Conservation (phyloP, 2,329 filamentous ascomycete species). For the Boeremia exigua region DNA sequence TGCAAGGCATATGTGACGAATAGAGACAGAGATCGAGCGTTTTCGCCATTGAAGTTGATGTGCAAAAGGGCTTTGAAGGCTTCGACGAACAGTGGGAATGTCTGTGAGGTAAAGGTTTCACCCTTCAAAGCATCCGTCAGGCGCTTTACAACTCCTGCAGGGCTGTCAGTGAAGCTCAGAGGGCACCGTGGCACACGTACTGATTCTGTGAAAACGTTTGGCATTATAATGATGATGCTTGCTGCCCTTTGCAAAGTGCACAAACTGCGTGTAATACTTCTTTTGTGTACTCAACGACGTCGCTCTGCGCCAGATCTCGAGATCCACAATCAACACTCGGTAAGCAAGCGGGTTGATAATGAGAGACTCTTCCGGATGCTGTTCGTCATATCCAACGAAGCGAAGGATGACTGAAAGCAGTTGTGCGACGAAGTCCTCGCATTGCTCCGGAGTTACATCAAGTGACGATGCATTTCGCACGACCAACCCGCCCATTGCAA, state of each 20-base stretch:
- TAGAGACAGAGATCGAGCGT: slow-evolving; percentile 83
- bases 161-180: slow-evolving; percentile 25
- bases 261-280: slow-evolving; percentile 92
- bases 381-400: slow-evolving; percentile 87
- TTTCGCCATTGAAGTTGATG: slow-evolving; percentile 81
- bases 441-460: slow-evolving; percentile 48
- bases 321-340: slow-evolving; percentile 86
- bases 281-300: slow-evolving; percentile 78
- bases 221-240: slow-evolving; percentile 93
- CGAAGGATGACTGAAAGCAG: slow-evolving; percentile 78
- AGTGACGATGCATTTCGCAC: slow-evolving; percentile 54
- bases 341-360: slow-evolving; percentile 97
- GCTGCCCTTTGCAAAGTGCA: slow-evolving; percentile 85
- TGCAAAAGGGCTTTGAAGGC: slow-evolving; percentile 81
- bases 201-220: slow-evolving; percentile 84
- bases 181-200: slow-evolving; percentile 59
- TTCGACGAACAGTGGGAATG: slow-evolving; percentile 76
- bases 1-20: slow-evolving; percentile 95
- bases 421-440: slow-evolving; percentile 60
- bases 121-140: slow-evolving; percentile 89
- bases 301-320: slow-evolving; percentile 84
- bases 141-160: slow-evolving; percentile 82
- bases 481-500: slow-evolving; percentile 52
- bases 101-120: slow-evolving; percentile 74
- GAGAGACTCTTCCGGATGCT: slow-evolving; percentile 82